Evolutionary conservation across 371 early-diverging fungal species (phyloP), one percentile per base, ranked within the genome.

Genomic region (Dichotomocladium elegans): DNA sequence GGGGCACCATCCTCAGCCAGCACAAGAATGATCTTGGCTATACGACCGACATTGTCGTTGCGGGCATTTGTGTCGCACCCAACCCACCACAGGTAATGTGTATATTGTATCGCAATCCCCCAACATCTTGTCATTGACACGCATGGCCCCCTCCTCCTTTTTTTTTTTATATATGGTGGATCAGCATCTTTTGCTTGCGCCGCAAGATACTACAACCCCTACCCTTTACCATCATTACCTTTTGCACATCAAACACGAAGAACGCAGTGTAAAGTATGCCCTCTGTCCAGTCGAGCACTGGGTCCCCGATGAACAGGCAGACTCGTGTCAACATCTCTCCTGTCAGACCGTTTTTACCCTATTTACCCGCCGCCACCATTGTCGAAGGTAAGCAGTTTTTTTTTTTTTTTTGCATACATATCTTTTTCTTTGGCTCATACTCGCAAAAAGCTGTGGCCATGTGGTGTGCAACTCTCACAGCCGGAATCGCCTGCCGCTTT

Each of bases 391-490:
- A 40, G 30, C 30, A 24, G 33, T 14, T 5, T 34, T 12, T 3
- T 3, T 51, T 15, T n/a, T 17, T 30, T 9, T 15, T 27, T 10
- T 2, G 30, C 14, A 34, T 48, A 33, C 9, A 11, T 11, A 48
- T 7, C 29, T 14, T 3, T 9, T n/a, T n/a, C n/a, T 29, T 40
- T 12, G 14, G 29, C 24, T 31, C n/a, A 7, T 44, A 25, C 40
- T 14, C 21, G 2, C 1, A 41, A 9, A 25, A 43, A 64, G 65
- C 34, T 64, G 65, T 48, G 65, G 65, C 3, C 46, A 53, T 42
- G 31, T 64, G 14, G 41, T 64, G 48, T 64, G 65, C 24, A 48
- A 64, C n/a, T 28, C 51, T 3, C 65, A 64, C 34, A 60, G 60
- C 42, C 35, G 52, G 15, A 64, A 64, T 50, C 54, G 51, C 5